These are phyloP conservation scores for Rhodotorula toruloides DNA, from an alignment of 768 basidiomycete genomes.

Conservation along the genomic window DNA sequence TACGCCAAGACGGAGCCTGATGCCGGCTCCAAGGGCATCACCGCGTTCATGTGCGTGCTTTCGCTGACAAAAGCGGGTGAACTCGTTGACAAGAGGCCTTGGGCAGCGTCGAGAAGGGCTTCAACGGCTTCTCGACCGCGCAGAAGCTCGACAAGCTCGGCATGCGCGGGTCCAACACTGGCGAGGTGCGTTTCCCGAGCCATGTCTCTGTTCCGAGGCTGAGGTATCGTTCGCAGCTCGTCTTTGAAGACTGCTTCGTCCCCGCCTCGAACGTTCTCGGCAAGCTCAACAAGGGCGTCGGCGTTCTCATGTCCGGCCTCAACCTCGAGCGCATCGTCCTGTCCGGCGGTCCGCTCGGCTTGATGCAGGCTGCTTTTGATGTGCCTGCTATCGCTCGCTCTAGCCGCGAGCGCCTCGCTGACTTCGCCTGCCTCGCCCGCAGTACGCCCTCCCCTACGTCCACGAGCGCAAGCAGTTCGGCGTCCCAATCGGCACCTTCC, in stretches of 20 bases:
- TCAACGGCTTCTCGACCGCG: conserved; percentile 77
- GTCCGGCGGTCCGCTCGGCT: conserved; percentile 88
- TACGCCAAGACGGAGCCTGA: conserved; percentile 82
- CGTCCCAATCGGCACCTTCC: conserved; percentile 79
- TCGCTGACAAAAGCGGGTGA: fast-evolving
- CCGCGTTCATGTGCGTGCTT: conserved; percentile 63
- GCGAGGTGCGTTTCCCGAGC: conserved; percentile 61
- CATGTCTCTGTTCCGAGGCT: not conserved
- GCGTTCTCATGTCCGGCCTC: conserved; percentile 88
- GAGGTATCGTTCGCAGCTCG: not conserved
- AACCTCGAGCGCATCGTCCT: conserved; percentile 86
- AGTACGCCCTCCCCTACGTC: conserved; percentile 56
- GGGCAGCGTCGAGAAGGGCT: conserved; percentile 62
- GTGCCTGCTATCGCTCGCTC: conserved; percentile 45
- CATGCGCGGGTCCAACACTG: conserved; percentile 93
- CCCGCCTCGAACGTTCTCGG: conserved; percentile 79
- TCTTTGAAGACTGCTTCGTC: conserved; percentile 80
- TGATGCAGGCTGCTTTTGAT: conserved; percentile 93
- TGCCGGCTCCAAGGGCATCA: conserved; percentile 79
- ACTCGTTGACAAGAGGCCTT: not conserved
- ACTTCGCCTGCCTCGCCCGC: not conserved
- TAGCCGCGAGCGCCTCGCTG: not conserved
- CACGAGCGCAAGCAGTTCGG: conserved; percentile 91
- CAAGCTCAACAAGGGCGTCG: conserved; percentile 67
- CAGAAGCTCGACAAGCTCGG: conserved; percentile 93